phyloP scores from a whole-genome alignment of 176 grass and related monocot species.

The Eragrostis curvula region DNA sequence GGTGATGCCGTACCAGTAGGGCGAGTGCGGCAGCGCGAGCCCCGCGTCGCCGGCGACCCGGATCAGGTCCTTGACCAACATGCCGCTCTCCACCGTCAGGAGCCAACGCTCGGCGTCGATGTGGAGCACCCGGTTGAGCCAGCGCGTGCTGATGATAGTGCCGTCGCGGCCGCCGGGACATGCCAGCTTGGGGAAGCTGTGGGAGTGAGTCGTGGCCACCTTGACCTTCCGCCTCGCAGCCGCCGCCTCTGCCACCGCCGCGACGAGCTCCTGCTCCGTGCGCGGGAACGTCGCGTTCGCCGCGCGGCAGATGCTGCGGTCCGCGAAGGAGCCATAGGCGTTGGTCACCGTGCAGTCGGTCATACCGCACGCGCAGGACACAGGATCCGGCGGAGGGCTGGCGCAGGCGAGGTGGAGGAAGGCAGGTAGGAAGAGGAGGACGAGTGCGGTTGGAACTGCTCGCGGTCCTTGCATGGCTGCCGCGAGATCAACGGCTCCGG shows the following conservation, averaged over 20 bases:
- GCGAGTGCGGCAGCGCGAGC: conserved; percentile 4
- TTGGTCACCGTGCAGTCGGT: conserved; percentile 22
- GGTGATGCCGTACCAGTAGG: conserved; percentile 33
- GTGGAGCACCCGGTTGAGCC: conserved; percentile 9
- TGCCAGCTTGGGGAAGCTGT: conserved; percentile 32
- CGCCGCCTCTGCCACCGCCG: not conserved
- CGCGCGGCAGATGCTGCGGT: conserved; percentile 16
- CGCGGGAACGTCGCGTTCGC: conserved; percentile 12
- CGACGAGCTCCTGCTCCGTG: not conserved
- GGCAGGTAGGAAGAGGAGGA: too few species aligned
- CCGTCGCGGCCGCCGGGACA: conserved; percentile 18
- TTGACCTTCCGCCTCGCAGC: conserved; percentile 6
- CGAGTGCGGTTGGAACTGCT: too few species aligned
- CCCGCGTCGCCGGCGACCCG: not conserved
- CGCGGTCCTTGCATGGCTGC: too few species aligned
- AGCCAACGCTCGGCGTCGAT: not conserved
- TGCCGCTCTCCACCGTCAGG: conserved; percentile 25
- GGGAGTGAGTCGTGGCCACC: conserved; percentile 22
- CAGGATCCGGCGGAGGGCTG: conserved; percentile 24
- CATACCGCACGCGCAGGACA: not conserved
- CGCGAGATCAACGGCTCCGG: too few species aligned
- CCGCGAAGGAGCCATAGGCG: conserved; percentile 14
- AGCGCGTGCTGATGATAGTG: conserved; percentile 33
- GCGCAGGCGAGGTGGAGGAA: not conserved
- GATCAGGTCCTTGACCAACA: conserved; percentile 21